phyloP scores from a whole-genome alignment of 495 filamentous ascomycete species.

The Neurospora sp. region DNA sequence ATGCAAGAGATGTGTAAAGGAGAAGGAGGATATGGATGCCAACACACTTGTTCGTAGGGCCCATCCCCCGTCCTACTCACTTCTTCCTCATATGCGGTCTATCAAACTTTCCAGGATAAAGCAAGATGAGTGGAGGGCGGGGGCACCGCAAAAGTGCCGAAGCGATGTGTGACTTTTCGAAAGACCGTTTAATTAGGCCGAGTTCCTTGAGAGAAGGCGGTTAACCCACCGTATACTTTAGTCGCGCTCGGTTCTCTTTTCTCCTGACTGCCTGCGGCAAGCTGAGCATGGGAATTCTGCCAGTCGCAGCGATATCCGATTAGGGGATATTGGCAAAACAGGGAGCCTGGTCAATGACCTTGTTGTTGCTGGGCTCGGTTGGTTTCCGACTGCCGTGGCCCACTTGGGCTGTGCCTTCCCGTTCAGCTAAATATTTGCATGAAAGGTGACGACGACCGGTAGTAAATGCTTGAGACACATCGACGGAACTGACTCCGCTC shows the following conservation, averaged over 20 bases:
- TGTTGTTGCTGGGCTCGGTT: background rate
- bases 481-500: background rate
- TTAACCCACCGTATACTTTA: background rate
- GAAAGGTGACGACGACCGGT: background rate
- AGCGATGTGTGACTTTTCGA: background rate
- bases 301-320: background rate
- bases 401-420: background rate
- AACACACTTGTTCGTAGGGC: background rate
- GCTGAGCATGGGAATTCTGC: background rate
- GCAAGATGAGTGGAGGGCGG: background rate
- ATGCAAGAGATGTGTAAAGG: slow-evolving; percentile 4
- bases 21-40: background rate
- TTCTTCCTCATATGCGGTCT: background rate
- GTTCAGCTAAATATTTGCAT: background rate
- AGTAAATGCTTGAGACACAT: background rate
- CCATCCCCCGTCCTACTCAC: background rate
- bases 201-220: background rate
- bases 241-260: background rate
- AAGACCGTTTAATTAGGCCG: background rate
- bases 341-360: background rate
- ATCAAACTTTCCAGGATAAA: background rate
- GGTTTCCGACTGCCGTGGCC: background rate
- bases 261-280: background rate
- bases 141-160: background rate
- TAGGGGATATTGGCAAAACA: background rate